Base-by-base conservation (phyloP, 2,329 filamentous ascomycete genomes). In the Fusarium chlamydosporum region DNA sequence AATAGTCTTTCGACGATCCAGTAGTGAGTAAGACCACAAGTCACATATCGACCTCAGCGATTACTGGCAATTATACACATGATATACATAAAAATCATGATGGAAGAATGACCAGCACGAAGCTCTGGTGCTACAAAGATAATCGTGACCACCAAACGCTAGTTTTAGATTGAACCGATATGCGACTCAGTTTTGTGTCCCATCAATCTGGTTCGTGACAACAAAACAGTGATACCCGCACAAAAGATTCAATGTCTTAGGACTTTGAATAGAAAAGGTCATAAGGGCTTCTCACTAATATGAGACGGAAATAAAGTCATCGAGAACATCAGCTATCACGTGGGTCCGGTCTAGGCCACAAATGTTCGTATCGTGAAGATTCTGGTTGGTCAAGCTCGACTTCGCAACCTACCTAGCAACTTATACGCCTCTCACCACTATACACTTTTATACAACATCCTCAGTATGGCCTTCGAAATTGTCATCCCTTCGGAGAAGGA, bases 381-480 rank as follows among this genome's bases (percentile, higher is more conserved):
- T 53, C 42, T 61, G 55, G 69, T 72, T 70, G 57, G 69, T 52
- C 59, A 29, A 65, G 20, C 46, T 62, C 27, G 41, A 48, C 51
- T 50, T 59, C 34, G 37, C 50, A 54, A 52, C 26, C 23, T 34
- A 52, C n/a, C 26, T 29, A 16, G n/a, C 45, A 42, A 46, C 56
- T 63, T 56, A 51, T 42, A 52, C 23, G 20, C 26, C 15, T 29
- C 45, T 41, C 20, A 8, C 26, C 33, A 18, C 16, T 13, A 11
- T 35, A 29, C n/a, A 27, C 9, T 15, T 33, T 18, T 5, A 23
- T 18, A 40, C 9, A 23, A 23, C 11, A 11, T n/a, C 20, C 10
- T 46, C n/a, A 61, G 12, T n/a, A 78, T 78, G 76, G 16, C 53
- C 8, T 76, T 78, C 59, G 61, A 71, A 37, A 72, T 78, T 12